phyloP scores from a whole-genome alignment of 1,284 basidiomycete species.

The Mixia osmundae region DNA sequence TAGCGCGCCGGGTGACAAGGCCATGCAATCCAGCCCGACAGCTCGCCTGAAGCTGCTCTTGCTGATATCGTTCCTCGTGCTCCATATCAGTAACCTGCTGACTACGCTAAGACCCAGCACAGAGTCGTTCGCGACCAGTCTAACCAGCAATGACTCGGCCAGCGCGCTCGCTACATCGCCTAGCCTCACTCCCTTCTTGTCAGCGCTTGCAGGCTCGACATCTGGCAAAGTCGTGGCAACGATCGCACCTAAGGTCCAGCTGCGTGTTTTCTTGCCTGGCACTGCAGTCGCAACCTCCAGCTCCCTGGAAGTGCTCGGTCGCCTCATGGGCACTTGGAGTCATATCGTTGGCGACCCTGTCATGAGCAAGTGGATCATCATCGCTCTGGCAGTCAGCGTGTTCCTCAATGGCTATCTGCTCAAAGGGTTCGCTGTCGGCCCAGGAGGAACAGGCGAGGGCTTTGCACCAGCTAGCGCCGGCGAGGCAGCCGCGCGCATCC shows the following conservation, averaged over 20 bases:
- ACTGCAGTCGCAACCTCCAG: background rate
- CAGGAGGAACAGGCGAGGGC: constrained; percentile 22
- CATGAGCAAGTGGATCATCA: constrained; percentile 84
- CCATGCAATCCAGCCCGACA: constrained; percentile 44
- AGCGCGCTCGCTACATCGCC: too few species aligned
- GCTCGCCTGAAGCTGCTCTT: constrained; percentile 72
- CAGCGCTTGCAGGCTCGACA: too few species aligned
- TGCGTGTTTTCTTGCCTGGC: constrained; percentile 7
- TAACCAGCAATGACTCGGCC: too few species aligned
- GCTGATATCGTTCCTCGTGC: constrained; percentile 64
- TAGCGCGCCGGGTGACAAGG: constrained; percentile 15
- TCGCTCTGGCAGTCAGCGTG: constrained; percentile 63
- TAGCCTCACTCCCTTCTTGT: constrained; percentile 3
- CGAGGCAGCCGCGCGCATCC: constrained; percentile 22
- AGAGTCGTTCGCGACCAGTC: too few species aligned
- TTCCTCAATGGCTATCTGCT: constrained; percentile 83
- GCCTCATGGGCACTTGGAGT: constrained; percentile 85
- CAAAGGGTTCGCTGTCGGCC: constrained; percentile 34
- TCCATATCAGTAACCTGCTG: constrained; percentile 79
- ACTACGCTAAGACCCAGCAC: too few species aligned
- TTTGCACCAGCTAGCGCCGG: constrained; percentile 26
- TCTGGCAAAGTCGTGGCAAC: too few species aligned
- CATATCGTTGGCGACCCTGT: constrained; percentile 85
- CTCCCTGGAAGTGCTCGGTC: constrained; percentile 39
- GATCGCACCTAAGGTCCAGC: constrained; percentile 4